These are phyloP conservation scores for Grammothele lineata DNA, from an alignment of 768 basidiomycete species.

Conservation along the genomic window DNA sequence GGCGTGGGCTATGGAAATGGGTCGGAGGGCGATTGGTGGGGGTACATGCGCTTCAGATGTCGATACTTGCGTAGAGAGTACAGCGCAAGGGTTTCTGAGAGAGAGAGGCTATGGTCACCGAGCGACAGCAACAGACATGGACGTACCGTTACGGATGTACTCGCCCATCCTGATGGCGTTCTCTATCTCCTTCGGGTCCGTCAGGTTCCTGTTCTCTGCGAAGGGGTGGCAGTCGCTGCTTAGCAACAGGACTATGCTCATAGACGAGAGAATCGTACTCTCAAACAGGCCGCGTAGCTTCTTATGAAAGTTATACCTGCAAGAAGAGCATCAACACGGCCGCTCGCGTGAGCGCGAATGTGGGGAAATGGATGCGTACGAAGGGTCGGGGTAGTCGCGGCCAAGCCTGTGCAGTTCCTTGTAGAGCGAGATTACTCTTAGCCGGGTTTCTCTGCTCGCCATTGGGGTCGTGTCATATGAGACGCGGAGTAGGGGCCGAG, in stretches of 20 bases:
- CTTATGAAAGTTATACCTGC: constrained; percentile 74
- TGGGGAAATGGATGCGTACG: constrained; percentile 40
- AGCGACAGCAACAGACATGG: background rate
- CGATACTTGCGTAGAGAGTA: constrained; percentile 84
- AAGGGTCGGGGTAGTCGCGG: constrained; percentile 77
- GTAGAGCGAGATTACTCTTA: constrained; percentile 69
- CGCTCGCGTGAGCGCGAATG: background rate
- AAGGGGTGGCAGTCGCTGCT: background rate
- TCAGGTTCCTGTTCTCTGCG: constrained; percentile 64
- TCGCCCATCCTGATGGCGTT: constrained; percentile 70
- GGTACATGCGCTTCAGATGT: constrained; percentile 72
- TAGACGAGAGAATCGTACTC: constrained; percentile 46
- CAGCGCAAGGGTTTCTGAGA: constrained; percentile 74
- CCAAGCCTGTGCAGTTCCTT: constrained; percentile 81
- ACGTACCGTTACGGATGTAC: constrained; percentile 80
- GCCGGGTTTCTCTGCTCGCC: constrained; percentile 48
- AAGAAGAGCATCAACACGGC: background rate
- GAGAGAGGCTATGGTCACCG: background rate
- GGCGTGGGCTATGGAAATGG: no score
- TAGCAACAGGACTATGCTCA: background rate
- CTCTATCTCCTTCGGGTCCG: constrained; percentile 69
- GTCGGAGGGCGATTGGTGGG: background rate
- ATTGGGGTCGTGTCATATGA: constrained; percentile 27
- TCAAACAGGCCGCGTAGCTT: constrained; percentile 70
- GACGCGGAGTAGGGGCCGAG: background rate